Conservation (phyloP, 371 early-diverging fungal genomes). For the Mortierella sp. region DNA sequence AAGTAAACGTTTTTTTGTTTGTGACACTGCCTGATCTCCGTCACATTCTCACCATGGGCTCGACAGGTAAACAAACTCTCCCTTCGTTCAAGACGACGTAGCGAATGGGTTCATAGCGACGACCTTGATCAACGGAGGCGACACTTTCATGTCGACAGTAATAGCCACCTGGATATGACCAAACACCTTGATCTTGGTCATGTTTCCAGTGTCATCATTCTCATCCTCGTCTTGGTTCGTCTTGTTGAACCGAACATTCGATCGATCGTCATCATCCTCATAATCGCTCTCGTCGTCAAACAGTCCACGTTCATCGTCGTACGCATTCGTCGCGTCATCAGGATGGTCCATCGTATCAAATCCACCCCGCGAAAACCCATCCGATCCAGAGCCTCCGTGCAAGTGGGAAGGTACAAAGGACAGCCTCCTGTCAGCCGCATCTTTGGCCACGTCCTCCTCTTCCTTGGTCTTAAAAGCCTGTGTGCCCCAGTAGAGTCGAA, state of each 20-base stretch:
- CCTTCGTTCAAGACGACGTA: not conserved
- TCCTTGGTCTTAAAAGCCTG: conserved; percentile 50
- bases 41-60: too few relatives aligned
- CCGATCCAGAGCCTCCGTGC: too few relatives aligned
- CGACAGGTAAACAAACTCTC: too few relatives aligned
- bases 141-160: conserved; percentile 69
- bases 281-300: conserved; percentile 53
- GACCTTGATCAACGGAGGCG: conserved; percentile 78
- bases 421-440: conserved; percentile 12
- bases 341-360: conserved; percentile 41
- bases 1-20: too few relatives aligned
- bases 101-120: conserved; percentile 72
- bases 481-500: conserved; percentile 62
- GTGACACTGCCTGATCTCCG: too few relatives aligned
- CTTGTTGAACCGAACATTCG: conserved; percentile 25
- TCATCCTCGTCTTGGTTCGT: conserved; percentile 31
- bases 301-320: conserved; percentile 50
- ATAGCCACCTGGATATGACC: conserved; percentile 71
- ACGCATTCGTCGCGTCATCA: conserved; percentile 53
- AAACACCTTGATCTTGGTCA: conserved; percentile 65
- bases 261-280: conserved; percentile 30
- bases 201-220: conserved; percentile 23
- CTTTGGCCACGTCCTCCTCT: conserved; percentile 27
- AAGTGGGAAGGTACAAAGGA: conserved; percentile 6
- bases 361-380: conserved; percentile 1